These are phyloP conservation scores for Camellia sinensis DNA, from an alignment of 148 eudicot species.

Conservation along the genomic window DNA sequence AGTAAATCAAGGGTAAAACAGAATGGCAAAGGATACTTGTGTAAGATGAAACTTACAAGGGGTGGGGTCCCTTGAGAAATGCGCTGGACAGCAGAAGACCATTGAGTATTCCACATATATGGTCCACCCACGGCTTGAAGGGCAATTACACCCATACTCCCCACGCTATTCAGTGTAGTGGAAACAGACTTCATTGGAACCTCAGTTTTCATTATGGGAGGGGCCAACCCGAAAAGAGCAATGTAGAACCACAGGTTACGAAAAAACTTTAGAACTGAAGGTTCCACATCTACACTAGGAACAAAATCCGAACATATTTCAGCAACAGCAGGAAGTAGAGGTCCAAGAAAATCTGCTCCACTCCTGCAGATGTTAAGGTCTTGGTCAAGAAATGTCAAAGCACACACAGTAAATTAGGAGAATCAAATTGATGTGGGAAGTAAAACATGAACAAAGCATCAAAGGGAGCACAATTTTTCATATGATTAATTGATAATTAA, in stretches of 20 bases:
- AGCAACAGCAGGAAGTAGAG: slow-evolving; percentile 95
- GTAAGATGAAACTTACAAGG: slow-evolving; percentile 64
- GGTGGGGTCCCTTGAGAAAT: slow-evolving; percentile 99
- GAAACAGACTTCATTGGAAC: slow-evolving; percentile 59
- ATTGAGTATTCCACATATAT: slow-evolving; percentile 82
- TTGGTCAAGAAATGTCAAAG: not conserved
- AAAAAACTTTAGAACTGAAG: slow-evolving; percentile 85
- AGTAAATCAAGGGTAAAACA: not conserved
- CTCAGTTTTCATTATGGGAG: slow-evolving; percentile 76
- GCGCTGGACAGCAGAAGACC: slow-evolving; percentile 91
- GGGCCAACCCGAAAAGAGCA: slow-evolving; percentile 97
- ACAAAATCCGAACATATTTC: slow-evolving; percentile 96
- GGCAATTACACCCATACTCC: slow-evolving; percentile 68
- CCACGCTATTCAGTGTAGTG: slow-evolving; percentile 65
- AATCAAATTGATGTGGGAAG: not conserved
- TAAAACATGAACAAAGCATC: not conserved
- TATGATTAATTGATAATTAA: not conserved
- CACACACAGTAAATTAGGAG: not conserved
- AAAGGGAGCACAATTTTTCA: not conserved
- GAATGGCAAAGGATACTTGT: not conserved
- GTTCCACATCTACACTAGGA: slow-evolving; percentile 81
- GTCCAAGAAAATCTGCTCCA: slow-evolving; percentile 99
- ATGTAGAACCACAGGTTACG: slow-evolving; percentile 97
- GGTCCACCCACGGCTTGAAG: slow-evolving; percentile 99
- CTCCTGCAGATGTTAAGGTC: slow-evolving; percentile 57